Percentiles rank a stretch among this genome's conserved stretches.
Conservation (phyloP, 768 basidiomycete genomes). For the Termitomyces titanicus region DNA sequence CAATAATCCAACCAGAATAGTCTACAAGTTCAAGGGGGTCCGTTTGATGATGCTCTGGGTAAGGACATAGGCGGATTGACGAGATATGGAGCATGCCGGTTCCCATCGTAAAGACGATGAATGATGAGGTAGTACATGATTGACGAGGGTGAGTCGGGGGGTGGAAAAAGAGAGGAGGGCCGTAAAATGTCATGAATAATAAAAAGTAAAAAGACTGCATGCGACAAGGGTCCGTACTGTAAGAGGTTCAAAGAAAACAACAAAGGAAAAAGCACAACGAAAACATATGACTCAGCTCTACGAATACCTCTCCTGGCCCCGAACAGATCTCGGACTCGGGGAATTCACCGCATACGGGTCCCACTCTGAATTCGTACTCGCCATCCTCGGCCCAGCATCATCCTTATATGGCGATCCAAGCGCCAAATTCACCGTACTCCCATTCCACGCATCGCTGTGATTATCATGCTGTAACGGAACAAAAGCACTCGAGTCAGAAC, state of each 20-base stretch:
- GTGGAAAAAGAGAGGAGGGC: not conserved
- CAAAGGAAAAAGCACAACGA: not conserved
- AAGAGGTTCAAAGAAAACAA: not conserved
- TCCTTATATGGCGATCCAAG: constrained; percentile 29
- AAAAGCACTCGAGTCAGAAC: constrained; percentile 68
- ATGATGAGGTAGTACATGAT: not conserved
- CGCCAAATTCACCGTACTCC: constrained; percentile 45
- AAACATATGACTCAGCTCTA: constrained; percentile 11
- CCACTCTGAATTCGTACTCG: constrained; percentile 26
- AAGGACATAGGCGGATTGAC: not conserved
- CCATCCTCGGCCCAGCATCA: constrained; percentile 22
- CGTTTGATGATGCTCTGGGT: not conserved
- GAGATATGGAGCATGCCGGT: not conserved
- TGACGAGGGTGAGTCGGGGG: not conserved
- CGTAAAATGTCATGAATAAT: constrained; percentile 5
- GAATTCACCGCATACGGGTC: constrained; percentile 31
- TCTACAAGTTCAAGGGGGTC: not conserved
- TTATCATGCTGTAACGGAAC: constrained; percentile 68
- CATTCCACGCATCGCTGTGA: constrained; percentile 54
- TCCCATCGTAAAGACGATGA: not conserved
- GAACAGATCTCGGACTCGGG: not conserved
- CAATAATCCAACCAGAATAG: not conserved
- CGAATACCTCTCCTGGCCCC: constrained; percentile 7
- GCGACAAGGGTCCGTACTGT: constrained; percentile 6
- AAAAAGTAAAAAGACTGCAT: not conserved